These are phyloP conservation scores for Kokia cookei DNA, from an alignment of 441 rosid genomes.

Conservation along the genomic window DNA sequence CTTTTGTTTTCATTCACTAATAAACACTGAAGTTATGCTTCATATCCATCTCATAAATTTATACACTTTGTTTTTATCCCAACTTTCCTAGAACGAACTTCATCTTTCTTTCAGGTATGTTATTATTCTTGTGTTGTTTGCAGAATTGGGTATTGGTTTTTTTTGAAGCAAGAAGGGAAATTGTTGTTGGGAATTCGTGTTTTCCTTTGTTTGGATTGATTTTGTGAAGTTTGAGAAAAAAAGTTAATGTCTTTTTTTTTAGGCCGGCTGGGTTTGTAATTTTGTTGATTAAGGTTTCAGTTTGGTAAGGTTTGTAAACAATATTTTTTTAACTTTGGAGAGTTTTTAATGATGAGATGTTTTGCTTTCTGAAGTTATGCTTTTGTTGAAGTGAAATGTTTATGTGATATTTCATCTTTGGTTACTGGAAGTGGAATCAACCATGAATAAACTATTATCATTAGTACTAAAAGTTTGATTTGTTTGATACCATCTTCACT, in stretches of 20 bases:
- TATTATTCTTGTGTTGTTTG: background rate
- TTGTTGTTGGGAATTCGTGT: background rate
- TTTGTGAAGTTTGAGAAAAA: too few species aligned
- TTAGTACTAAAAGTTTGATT: conserved; percentile 4
- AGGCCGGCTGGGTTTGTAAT: background rate
- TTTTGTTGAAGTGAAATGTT: conserved; percentile 8
- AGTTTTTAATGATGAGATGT: background rate
- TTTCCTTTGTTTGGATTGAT: background rate
- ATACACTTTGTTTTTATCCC: conserved; percentile 20
- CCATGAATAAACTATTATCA: background rate
- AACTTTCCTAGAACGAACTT: conserved; percentile 5
- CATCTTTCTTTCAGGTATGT: conserved; percentile 8
- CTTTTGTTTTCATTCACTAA: background rate
- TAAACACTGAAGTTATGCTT: conserved; percentile 1
- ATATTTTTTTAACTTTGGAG: conserved; percentile 1
- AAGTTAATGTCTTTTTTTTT: too few species aligned
- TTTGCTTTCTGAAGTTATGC: background rate
- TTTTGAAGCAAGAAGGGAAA: background rate
- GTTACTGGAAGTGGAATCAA: conserved; percentile 7
- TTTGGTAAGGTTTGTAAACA: conserved; percentile 4
- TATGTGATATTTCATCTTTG: conserved; percentile 21
- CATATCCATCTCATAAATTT: conserved; percentile 7
- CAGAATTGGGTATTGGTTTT: conserved; percentile 7
- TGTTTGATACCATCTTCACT: background rate
- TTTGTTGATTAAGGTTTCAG: conserved; percentile 12